phyloP scores from a whole-genome alignment of 257 asterid genomes.

The Jaltomata sinuosa region DNA sequence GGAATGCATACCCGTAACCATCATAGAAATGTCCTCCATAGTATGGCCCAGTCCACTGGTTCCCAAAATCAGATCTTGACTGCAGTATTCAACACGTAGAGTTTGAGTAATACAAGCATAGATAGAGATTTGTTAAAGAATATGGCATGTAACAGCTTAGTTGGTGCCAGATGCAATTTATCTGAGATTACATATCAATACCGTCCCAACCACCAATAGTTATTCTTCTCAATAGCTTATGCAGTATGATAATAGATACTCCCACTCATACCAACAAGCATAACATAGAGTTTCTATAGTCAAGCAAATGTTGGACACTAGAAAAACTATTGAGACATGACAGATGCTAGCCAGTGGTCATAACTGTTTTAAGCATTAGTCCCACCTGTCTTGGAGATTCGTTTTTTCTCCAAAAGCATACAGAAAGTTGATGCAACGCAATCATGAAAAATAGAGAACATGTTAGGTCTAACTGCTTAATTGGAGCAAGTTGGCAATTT shows the following conservation, averaged over 20 bases:
- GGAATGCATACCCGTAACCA: conserved; percentile 68
- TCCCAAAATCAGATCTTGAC: conserved; percentile 59
- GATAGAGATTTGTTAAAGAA: background rate
- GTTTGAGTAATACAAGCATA: background rate
- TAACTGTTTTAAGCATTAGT: background rate
- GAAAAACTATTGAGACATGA: background rate
- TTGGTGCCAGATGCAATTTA: background rate
- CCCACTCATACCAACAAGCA: background rate
- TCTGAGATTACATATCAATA: background rate
- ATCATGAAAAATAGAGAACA: background rate
- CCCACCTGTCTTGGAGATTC: background rate
- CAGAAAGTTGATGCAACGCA: background rate
- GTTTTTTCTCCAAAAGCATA: background rate
- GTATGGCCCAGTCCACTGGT: conserved; percentile 77
- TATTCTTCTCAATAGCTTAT: background rate
- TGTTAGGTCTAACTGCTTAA: background rate
- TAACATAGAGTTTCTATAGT: background rate
- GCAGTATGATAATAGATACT: background rate
- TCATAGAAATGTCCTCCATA: conserved; percentile 79
- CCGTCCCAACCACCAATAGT: background rate
- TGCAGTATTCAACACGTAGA: conserved; percentile 21
- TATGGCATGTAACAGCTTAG: background rate
- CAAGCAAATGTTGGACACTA: background rate
- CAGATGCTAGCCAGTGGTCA: background rate
- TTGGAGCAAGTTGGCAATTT: background rate